These are phyloP conservation scores for Kluyveromyces dobzhanskii DNA, from an alignment of 805 yeast species.

Conservation along the genomic window DNA sequence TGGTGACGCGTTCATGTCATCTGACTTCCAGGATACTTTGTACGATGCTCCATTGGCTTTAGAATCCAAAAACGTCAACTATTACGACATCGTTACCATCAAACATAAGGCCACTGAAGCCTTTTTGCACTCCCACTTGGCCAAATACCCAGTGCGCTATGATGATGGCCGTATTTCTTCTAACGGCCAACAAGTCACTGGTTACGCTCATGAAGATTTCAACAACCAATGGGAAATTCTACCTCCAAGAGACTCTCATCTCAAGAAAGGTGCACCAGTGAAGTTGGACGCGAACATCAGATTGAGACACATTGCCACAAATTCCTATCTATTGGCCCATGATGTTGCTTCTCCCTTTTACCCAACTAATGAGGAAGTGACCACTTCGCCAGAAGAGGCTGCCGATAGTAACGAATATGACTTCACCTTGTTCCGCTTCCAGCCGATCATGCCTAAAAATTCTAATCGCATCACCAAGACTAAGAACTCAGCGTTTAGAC, in stretches of 20 bases:
- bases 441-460: constrained; percentile 47
- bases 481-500: constrained; percentile 56
- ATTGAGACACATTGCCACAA: constrained; percentile 71
- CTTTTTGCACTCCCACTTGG: constrained; percentile 73
- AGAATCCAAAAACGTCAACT: constrained; percentile 64
- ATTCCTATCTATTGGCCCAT: constrained; percentile 76
- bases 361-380: constrained; percentile 92
- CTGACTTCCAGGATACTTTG: constrained; percentile 88
- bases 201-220: constrained; percentile 42
- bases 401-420: constrained; percentile 49
- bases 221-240: constrained; percentile 84
- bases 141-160: constrained; percentile 78
- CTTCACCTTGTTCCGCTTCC: constrained; percentile 72
- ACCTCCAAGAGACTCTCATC: constrained; percentile 45
- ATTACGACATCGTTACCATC: constrained; percentile 66
- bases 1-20: constrained; percentile 92
- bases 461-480: constrained; percentile 46
- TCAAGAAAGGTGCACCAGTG: constrained; percentile 42
- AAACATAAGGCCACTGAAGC: constrained; percentile 75
- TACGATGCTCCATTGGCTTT: constrained; percentile 72
- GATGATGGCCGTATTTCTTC: constrained; percentile 95
- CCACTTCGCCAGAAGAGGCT: constrained; percentile 56
- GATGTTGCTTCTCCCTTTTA: constrained; percentile 92
- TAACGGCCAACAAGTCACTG: constrained; percentile 90
- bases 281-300: constrained; percentile 67